Percentiles rank a stretch among this genome's conserved stretches.
phyloP scores from a whole-genome alignment of 257 asterid species.

The Scutellaria minor region DNA sequence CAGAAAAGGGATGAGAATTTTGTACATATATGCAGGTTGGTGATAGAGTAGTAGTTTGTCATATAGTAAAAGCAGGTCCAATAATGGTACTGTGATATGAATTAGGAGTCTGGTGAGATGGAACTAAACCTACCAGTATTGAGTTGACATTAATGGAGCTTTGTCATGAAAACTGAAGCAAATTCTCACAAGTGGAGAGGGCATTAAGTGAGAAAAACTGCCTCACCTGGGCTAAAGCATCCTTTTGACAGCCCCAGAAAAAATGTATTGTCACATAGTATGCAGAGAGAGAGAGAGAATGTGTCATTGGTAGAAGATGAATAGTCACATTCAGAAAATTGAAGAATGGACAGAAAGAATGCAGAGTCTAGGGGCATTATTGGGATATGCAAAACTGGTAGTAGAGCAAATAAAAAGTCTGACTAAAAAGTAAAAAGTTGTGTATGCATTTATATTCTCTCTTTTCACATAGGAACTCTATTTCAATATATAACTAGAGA shows the following conservation, averaged over 20 bases:
- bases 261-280: slow-evolving; percentile 34
- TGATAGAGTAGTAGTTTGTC: slow-evolving; percentile 26
- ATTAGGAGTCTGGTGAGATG: slow-evolving; percentile 25
- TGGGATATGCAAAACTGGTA: slow-evolving; percentile 32
- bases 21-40: slow-evolving; percentile 19
- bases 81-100: slow-evolving; percentile 26
- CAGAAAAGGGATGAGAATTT: slow-evolving; percentile 29
- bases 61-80: slow-evolving; percentile 16
- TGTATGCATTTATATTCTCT: slow-evolving; percentile 25
- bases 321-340: slow-evolving; percentile 41
- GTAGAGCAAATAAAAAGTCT: not conserved
- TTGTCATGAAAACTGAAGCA: slow-evolving; percentile 25
- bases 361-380: slow-evolving; percentile 45
- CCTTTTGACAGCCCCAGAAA: slow-evolving; percentile 29
- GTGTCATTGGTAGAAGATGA: slow-evolving; percentile 40
- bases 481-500: not conserved
- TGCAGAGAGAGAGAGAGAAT: slow-evolving; percentile 30
- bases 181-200: not conserved
- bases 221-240: not conserved
- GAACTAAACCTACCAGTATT: slow-evolving; percentile 38
- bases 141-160: slow-evolving; percentile 43
- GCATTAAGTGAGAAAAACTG: not conserved
- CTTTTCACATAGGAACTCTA: not conserved
- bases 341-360: slow-evolving; percentile 36
- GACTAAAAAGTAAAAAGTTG: slow-evolving; percentile 30